Percentiles rank a stretch among this genome's conserved stretches.
These are phyloP conservation scores for Cadophora malorum DNA, from an alignment of 2,329 filamentous ascomycete species.

Conservation along the genomic window DNA sequence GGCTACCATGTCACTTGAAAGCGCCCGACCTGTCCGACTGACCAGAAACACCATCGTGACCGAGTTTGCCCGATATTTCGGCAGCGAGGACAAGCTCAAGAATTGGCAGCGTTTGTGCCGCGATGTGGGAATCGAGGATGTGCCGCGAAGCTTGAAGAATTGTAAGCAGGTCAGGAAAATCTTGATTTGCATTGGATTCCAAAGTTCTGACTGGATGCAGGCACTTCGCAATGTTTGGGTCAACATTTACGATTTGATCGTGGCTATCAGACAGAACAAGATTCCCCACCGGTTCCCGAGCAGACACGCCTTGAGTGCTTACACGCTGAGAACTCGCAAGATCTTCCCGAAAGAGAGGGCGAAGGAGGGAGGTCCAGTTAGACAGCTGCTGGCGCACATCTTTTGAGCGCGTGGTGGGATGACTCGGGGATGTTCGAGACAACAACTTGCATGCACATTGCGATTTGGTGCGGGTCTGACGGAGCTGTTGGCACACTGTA, in stretches of 20 bases:
- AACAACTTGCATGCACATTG: background rate
- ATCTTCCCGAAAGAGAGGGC: slow-evolving; percentile 55
- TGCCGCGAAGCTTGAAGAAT: slow-evolving; percentile 33
- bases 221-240: slow-evolving; percentile 52
- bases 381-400: slow-evolving; percentile 48
- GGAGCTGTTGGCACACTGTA: no score
- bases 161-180: slow-evolving; percentile 50
- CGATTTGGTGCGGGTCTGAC: no score
- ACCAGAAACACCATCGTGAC: background rate
- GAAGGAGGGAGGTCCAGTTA: slow-evolving; percentile 50
- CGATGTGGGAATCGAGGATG: slow-evolving; percentile 50
- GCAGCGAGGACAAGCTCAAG: slow-evolving; percentile 41
- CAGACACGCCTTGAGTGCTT: slow-evolving; percentile 45
- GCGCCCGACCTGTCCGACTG: background rate
- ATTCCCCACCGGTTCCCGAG: slow-evolving; percentile 47
- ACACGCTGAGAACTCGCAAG: slow-evolving; percentile 45
- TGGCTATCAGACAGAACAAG: slow-evolving; percentile 42
- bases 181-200: no score
- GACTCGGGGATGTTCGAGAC: background rate
- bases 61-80: slow-evolving; percentile 38
- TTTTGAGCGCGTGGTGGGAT: slow-evolving; percentile 15
- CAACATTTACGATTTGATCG: slow-evolving; percentile 58
- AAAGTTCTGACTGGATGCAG: slow-evolving; percentile 40
- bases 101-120: slow-evolving; percentile 55
- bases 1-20: background rate